phyloP scores from a whole-genome alignment of 306 rosid species.

The Alnus rubra region DNA sequence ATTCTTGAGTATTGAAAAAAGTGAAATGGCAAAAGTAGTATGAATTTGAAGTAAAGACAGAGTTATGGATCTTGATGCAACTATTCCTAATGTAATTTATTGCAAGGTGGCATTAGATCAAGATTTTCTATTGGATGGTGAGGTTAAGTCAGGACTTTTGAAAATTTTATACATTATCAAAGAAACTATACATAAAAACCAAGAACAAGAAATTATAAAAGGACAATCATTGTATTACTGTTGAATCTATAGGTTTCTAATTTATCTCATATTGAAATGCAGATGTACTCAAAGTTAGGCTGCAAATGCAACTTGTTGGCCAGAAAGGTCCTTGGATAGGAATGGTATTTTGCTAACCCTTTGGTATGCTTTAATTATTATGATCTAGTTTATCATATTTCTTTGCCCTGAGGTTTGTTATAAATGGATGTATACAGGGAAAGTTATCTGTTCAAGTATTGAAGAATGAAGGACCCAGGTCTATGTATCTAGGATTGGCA shows the following conservation, averaged over 20 bases:
- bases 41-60: conserved; percentile 1
- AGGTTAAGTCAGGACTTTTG: conserved; percentile 16
- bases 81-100: background rate
- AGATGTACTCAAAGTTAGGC: conserved; percentile 95
- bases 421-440: conserved; percentile 56
- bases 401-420: conserved; percentile 21
- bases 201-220: conserved; percentile 3
- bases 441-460: conserved; percentile 51
- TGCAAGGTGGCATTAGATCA: conserved; percentile 3
- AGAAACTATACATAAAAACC: background rate
- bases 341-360: conserved; percentile 64
- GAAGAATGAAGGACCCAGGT: conserved; percentile 82
- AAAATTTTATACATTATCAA: conserved; percentile 4
- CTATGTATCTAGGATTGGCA: conserved; percentile 81
- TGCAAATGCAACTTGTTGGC: conserved; percentile 98
- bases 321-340: conserved; percentile 89
- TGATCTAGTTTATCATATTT: conserved; percentile 30
- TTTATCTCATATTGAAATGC: conserved; percentile 44
- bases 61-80: conserved; percentile 1
- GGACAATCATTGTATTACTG: conserved; percentile 8
- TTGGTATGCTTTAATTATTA: conserved; percentile 21
- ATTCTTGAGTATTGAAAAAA: conserved; percentile 8
- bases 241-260: conserved; percentile 4
- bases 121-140: conserved; percentile 14
- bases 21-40: background rate